Base-by-base conservation (phyloP, 2,329 filamentous ascomycete species). In the Sclerotinia spermophila region DNA sequence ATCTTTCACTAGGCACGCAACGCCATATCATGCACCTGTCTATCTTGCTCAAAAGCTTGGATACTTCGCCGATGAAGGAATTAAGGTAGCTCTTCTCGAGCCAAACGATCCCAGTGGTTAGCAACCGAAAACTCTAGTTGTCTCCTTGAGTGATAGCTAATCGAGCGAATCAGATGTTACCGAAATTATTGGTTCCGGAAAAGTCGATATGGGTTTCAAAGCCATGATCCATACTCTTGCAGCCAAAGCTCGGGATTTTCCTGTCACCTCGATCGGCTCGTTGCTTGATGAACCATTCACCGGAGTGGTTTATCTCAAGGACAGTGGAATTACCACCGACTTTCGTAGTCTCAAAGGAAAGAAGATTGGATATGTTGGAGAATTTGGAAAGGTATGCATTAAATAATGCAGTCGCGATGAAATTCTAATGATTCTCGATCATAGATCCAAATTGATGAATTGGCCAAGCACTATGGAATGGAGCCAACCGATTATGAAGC, bases 181-280 rank as follows among this genome's bases (percentile, higher is more conserved):
- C 73, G 91, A 93, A 80, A 92, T 94, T 80, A 92, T 94, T 74
- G 91, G 91, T 71, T 89, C 86, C 69, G 89, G 88, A 72, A 93
- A 92, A 78, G 89, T 92, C 65, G 90, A 93, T 78, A 86, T 93
- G 77, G 91, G 91, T 59, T 93, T 92, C 86, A 94, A 93, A 81
- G 91, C 91, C 74, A 93, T 94, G 91, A 94, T 94, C 75, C 91
- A 94, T 78, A 93, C 91, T 13, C 86, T 94, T 72, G 91, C 90
- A 70, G 91, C 91, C 79, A 92, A 93, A 81, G 91, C 91, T 53
- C 90, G 91, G 72, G 83, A 86, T 82, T 94, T 92, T 79, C 91
- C 91, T 0, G 88, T 94, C 66, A 82, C 86, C 30, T 92, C 91
- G 13, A 87, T 94, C 65, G 91, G 90, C 53, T 92, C 89, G 42